phyloP scores from a whole-genome alignment of 106 monocot genomes.

The Acorus calamus region DNA sequence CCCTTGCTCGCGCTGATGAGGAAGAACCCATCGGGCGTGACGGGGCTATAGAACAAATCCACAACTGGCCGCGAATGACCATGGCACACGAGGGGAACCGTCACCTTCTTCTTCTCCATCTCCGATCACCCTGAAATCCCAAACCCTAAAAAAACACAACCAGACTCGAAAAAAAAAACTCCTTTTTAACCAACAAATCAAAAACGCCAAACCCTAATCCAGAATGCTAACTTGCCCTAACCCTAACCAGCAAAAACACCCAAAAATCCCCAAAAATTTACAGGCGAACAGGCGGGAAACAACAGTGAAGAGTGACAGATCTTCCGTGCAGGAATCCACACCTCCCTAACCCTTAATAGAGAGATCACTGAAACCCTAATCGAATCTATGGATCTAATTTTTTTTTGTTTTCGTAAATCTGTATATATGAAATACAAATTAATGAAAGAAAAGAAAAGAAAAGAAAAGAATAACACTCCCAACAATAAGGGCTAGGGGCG shows the following conservation, averaged over 20 bases:
- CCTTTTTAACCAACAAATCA: neutral
- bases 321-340: too few relatives aligned
- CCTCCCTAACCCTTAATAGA: too few relatives aligned
- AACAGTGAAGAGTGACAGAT: neutral
- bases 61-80: slow-evolving; percentile 96
- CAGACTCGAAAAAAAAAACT: neutral
- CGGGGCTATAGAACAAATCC: slow-evolving; percentile 92
- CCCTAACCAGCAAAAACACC: neutral
- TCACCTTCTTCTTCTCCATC: slow-evolving; percentile 85
- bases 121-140: neutral
- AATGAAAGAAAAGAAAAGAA: too few relatives aligned
- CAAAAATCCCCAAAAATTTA: too few relatives aligned
- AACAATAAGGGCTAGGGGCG: too few relatives aligned
- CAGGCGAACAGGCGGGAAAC: neutral
- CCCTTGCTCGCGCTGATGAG: slow-evolving; percentile 99
- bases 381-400: too few relatives aligned
- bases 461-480: too few relatives aligned
- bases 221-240: neutral
- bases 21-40: slow-evolving; percentile 88
- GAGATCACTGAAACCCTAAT: too few relatives aligned
- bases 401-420: too few relatives aligned
- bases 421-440: too few relatives aligned
- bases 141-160: slow-evolving; percentile 4
- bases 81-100: slow-evolving; percentile 90
- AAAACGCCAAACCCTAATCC: neutral